Conservation (phyloP, 352 stramenopile genomes). For the Elongisporangium undulatum region DNA sequence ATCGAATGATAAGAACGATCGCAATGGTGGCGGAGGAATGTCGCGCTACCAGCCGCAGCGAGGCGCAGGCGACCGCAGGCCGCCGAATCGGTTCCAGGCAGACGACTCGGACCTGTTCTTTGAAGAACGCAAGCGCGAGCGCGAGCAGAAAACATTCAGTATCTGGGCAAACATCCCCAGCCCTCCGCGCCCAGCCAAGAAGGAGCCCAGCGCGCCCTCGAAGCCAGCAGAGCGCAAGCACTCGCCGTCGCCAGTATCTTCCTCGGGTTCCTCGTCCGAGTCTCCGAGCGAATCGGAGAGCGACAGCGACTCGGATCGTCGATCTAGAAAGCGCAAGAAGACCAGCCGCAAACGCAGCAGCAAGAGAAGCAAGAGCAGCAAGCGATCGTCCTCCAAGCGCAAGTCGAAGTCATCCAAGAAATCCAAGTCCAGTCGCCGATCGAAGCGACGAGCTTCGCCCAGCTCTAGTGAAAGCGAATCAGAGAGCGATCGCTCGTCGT, state of each 20-base stretch:
- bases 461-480: conserved; percentile 23
- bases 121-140: conserved; percentile 61
- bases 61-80: conserved; percentile 13
- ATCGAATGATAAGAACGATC: conserved; percentile 25
- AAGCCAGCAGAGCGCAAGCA: conserved; percentile 9
- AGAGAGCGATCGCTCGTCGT: conserved; percentile 7
- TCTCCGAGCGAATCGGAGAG: conserved; percentile 22
- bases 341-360: conserved; percentile 17
- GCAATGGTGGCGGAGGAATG: background rate
- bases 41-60: background rate
- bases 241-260: conserved; percentile 26
- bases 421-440: conserved; percentile 19
- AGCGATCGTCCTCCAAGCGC: conserved; percentile 13
- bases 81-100: conserved; percentile 14
- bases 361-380: conserved; percentile 15
- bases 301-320: conserved; percentile 13
- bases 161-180: conserved; percentile 78
- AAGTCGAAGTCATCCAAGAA: background rate
- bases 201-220: conserved; percentile 6
- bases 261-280: conserved; percentile 23
- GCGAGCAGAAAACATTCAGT: conserved; percentile 53
- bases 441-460: conserved; percentile 10
- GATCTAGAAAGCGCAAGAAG: conserved; percentile 22
- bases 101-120: conserved; percentile 65
- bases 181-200: conserved; percentile 43